Evolutionary conservation across 148 eudicot species (phyloP), one percentile per base, ranked within the genome.

Genomic region (Rhododendron simsii): DNA sequence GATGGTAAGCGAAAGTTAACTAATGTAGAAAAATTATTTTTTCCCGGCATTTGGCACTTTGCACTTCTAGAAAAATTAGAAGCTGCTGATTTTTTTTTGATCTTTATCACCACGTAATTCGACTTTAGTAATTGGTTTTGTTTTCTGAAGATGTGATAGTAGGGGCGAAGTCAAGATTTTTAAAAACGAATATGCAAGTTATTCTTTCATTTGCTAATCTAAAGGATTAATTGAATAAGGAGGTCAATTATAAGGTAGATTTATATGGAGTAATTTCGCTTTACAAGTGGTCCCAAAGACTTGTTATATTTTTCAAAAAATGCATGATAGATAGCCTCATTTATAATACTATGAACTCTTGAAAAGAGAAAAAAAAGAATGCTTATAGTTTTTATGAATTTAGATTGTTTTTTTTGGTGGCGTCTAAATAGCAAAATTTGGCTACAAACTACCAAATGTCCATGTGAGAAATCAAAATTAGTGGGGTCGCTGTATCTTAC

Each of bases 1-100:
- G 98, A 83, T 96, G 98, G 98, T 96, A 93, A 81, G 94, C 10
- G 5, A 30, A 30, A 33, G 13, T 26, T 71, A 0, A 71, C 1
- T 28, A 71, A 30, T 71, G 71, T 63, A 9, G 30, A 30, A 71
- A 28, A 14, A 13, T 30, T 30, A 55, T 3, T 63, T 23, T 23
- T 23, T 63, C 6, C 26, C 3, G 2, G 23, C 55, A 50, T 11
- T 13, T 59, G 2, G 7, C 15, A 11, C 9, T 9, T 59, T 21
- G 65, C 65, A 59, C 65, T 21, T 63, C 9, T 6, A 9, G 8
- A 21, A 59, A 21, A 59, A 59, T 20, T 59, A 59, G n/a, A 63
- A 6, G 69, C 12, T 28, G 8, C 69, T n/a, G 26, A 23, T 4
- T 57, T 18, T 57, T 21, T 59, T 59, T 1, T 5, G n/a, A 20